Evolutionary conservation across 2,329 filamentous ascomycete species (phyloP).

Genomic region (Aspergillus sp.): DNA sequence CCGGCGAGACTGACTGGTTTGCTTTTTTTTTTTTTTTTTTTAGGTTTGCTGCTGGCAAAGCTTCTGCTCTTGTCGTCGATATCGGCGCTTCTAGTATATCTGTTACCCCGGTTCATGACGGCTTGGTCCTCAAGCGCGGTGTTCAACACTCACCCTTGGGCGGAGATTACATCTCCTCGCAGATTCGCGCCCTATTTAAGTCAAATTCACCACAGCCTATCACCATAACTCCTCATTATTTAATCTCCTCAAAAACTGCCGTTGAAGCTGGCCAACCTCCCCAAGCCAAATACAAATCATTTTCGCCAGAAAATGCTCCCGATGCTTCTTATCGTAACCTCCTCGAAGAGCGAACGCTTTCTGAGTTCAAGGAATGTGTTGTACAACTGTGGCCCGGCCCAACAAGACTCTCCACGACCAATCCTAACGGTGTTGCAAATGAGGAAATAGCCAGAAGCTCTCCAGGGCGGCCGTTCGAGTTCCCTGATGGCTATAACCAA

Average conservation of each 20-base stretch:
- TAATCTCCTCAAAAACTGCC: conserved; percentile 81
- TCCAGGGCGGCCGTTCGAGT: conserved; percentile 88
- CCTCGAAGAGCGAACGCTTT: conserved; percentile 89
- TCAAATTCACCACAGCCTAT: conserved; percentile 66
- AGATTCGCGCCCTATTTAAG: conserved; percentile 79
- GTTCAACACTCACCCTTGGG: conserved; percentile 82
- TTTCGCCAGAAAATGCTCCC: conserved; percentile 58
- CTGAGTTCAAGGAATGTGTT: conserved; percentile 96
- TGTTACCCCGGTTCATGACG: conserved; percentile 89
- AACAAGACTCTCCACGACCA: conserved; percentile 58
- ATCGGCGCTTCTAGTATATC: conserved; percentile 85
- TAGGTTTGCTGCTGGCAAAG: conserved; percentile 85
- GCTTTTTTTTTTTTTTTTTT: neutral
- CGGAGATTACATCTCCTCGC: conserved; percentile 85
- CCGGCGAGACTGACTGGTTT: conserved; percentile 6
- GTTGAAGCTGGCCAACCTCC: conserved; percentile 83
- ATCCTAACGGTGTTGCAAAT: conserved; percentile 60
- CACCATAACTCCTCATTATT: conserved; percentile 78
- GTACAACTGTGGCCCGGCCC: conserved; percentile 91
- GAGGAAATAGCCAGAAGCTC: conserved; percentile 72
- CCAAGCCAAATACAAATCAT: conserved; percentile 72
- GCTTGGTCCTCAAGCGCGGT: conserved; percentile 88
- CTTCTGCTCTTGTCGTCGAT: conserved; percentile 88
- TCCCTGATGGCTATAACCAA: conserved; percentile 95
- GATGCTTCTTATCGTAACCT: conserved; percentile 73